phyloP scores from a whole-genome alignment of 108 stramenopile species.

The Phaeodactylum tricornutum region DNA sequence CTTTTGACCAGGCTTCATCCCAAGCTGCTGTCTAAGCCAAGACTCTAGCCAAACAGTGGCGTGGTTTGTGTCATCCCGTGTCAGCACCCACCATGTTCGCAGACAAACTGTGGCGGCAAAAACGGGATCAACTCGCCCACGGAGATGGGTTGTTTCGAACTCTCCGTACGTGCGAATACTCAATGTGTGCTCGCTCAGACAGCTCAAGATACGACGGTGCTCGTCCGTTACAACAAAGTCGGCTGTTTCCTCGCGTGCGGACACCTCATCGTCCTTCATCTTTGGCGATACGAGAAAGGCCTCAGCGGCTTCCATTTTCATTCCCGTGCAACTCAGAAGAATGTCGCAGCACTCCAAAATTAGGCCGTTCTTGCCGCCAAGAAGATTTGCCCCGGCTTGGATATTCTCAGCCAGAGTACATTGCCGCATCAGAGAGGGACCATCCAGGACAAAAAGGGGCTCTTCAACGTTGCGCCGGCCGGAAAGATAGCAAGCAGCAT shows the following conservation, averaged over 20 bases:
- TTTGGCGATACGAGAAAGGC: constrained; percentile 26
- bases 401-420: constrained; percentile 55
- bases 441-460: constrained; percentile 44
- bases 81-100: constrained; percentile 53
- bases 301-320: constrained; percentile 63
- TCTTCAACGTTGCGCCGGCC: constrained; percentile 33
- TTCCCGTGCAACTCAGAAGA: constrained; percentile 27
- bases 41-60: constrained; percentile 34
- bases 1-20: constrained; percentile 8
- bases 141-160: constrained; percentile 29
- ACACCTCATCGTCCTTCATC: constrained; percentile 5
- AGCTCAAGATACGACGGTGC: constrained; percentile 46
- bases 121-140: constrained; percentile 58
- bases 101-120: constrained; percentile 55
- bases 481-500: constrained; percentile 61
- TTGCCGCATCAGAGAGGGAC: constrained; percentile 41
- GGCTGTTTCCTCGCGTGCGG: not conserved
- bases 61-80: constrained; percentile 6
- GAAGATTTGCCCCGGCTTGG: constrained; percentile 56
- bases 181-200: constrained; percentile 57
- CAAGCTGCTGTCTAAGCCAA: constrained; percentile 26
- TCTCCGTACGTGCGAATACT: constrained; percentile 60
- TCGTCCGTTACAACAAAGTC: constrained; percentile 31
- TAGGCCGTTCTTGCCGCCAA: constrained; percentile 69
- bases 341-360: constrained; percentile 59